A percentile compares a stretch with the other conserved stretches of the same genome.
These are phyloP conservation scores for Xylariaceae sp. DNA, from an alignment of 2,329 filamentous ascomycete genomes.

Conservation along the genomic window DNA sequence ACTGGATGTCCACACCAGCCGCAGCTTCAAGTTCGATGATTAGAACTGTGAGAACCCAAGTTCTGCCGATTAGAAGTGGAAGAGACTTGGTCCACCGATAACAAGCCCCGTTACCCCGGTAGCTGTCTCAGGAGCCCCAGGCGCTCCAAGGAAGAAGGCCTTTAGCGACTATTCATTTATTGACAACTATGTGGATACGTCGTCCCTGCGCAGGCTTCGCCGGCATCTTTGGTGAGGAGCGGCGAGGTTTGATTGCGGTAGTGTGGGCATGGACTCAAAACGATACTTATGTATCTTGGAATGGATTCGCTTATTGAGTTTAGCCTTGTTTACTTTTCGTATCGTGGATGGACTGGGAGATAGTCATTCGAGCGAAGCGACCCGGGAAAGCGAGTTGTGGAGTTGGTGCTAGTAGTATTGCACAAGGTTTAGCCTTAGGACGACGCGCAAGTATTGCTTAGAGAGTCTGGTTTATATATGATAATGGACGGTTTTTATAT, in stretches of 20 bases:
- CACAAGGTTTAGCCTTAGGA: slow-evolving; percentile 12
- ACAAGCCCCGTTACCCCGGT: not conserved
- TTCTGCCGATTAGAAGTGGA: slow-evolving; percentile 8
- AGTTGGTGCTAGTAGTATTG: not conserved
- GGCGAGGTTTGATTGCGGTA: not conserved
- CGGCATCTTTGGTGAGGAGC: slow-evolving; percentile 9
- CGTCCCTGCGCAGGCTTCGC: not conserved
- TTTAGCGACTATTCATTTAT: not conserved
- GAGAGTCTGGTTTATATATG: slow-evolving; percentile 1
- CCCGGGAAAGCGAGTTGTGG: not conserved
- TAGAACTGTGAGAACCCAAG: slow-evolving; percentile 39
- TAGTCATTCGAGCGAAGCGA: not conserved
- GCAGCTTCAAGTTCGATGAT: slow-evolving; percentile 92
- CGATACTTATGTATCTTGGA: not conserved
- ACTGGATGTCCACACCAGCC: slow-evolving; percentile 76
- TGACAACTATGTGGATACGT: not conserved
- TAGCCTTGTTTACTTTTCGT: not conserved
- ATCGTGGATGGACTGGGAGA: not conserved
- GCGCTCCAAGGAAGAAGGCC: slow-evolving; percentile 7
- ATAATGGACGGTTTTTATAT: not conserved
- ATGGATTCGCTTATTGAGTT: not conserved
- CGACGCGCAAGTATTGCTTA: slow-evolving; percentile 2
- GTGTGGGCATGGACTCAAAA: not conserved
- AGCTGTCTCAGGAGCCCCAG: slow-evolving; percentile 2
- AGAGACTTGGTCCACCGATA: not conserved